Conservation (phyloP, 2,329 filamentous ascomycete species). For the Neonectria neomacrospora region DNA sequence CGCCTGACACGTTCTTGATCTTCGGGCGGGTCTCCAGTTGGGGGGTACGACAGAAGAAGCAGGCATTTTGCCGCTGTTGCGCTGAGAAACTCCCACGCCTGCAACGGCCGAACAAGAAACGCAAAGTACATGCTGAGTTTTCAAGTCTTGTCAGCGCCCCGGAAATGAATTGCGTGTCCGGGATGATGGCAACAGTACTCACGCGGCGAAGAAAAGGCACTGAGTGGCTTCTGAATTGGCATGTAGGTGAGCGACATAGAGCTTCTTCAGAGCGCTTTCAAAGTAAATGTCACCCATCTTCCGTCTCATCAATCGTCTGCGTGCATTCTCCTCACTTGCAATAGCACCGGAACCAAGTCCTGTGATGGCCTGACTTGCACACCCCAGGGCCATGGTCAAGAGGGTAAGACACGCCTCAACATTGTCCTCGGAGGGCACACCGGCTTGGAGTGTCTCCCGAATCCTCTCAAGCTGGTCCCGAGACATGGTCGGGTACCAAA, state of each 20-base stretch:
- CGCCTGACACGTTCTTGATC: conserved; percentile 60
- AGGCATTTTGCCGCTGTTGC: conserved; percentile 62
- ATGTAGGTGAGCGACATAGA: conserved; percentile 59
- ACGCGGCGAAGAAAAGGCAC: conserved; percentile 63
- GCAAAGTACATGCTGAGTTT: conserved; percentile 57
- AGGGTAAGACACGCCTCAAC: conserved; percentile 56
- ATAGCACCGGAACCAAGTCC: conserved; percentile 39
- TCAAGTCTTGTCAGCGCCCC: not conserved
- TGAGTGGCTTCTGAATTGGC: conserved; percentile 59
- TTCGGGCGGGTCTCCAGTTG: conserved; percentile 48
- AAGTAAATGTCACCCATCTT: conserved; percentile 57
- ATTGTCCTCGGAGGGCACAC: conserved; percentile 51
- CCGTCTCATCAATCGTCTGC: conserved; percentile 46
- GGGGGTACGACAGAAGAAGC: conserved; percentile 58
- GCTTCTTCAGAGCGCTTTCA: conserved; percentile 57
- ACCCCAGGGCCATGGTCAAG: conserved; percentile 60
- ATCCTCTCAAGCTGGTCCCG: conserved; percentile 50
- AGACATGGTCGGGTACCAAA: conserved; percentile 64
- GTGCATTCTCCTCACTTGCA: conserved; percentile 43
- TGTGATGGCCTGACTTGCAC: conserved; percentile 54
- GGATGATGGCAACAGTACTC: conserved; percentile 31
- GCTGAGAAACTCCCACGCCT: conserved; percentile 64
- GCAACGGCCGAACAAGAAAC: conserved; percentile 60
- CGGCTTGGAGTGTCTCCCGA: conserved; percentile 47
- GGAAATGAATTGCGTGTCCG: not conserved